Conservation (phyloP, 2,329 filamentous ascomycete genomes). For the Penicillium sp. region DNA sequence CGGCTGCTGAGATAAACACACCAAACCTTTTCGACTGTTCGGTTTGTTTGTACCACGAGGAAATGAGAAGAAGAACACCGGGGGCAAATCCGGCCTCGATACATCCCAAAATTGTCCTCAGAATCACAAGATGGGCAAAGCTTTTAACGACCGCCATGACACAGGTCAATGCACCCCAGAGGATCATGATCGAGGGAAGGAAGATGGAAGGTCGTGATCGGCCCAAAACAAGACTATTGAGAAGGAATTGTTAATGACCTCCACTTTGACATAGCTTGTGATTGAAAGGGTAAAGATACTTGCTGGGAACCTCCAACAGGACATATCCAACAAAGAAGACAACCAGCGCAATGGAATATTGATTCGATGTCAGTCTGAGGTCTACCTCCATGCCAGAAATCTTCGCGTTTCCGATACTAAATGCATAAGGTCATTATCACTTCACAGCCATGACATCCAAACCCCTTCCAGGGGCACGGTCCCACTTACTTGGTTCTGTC, state of each 20-base stretch:
- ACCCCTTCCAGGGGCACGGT: background rate
- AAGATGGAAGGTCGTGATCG: constrained; percentile 54
- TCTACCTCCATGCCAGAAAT: constrained; percentile 26
- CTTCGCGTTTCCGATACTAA: constrained; percentile 29
- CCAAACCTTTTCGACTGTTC: constrained; percentile 60
- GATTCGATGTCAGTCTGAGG: constrained; percentile 32
- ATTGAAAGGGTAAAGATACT: constrained; percentile 29
- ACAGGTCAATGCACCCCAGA: constrained; percentile 55
- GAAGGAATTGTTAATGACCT: background rate
- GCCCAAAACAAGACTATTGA: constrained; percentile 46
- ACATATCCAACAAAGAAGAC: constrained; percentile 60
- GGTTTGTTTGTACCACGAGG: constrained; percentile 60
- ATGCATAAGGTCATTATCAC: background rate
- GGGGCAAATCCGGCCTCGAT: constrained; percentile 29
- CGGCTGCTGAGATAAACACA: constrained; percentile 60
- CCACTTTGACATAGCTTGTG: too few relatives aligned
- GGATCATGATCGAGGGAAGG: constrained; percentile 53
- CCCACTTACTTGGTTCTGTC: constrained; percentile 24
- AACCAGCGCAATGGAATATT: constrained; percentile 55
- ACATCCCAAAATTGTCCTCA: constrained; percentile 33
- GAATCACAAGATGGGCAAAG: constrained; percentile 51
- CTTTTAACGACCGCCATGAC: constrained; percentile 53
- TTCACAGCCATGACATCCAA: background rate
- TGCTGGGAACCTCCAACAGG: constrained; percentile 56
- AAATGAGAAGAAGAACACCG: constrained; percentile 44